These are phyloP conservation scores for Crucibulum laeve DNA, from an alignment of 768 basidiomycete species.

Conservation along the genomic window DNA sequence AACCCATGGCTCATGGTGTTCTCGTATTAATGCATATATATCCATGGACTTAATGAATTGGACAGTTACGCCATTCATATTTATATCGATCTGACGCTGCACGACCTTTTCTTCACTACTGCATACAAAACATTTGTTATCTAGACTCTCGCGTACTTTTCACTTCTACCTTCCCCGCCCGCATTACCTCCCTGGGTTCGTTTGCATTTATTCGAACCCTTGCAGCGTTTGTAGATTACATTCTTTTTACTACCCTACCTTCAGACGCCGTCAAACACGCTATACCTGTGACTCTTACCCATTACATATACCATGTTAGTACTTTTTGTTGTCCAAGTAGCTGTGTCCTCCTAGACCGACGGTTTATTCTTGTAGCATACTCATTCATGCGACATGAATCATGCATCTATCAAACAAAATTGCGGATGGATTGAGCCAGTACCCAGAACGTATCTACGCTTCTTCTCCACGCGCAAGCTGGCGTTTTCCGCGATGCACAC, in stretches of 20 bases:
- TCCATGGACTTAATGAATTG: not conserved
- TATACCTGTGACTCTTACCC: not conserved
- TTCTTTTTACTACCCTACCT: not conserved
- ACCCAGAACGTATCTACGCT: too few relatives aligned
- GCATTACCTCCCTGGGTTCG: not conserved
- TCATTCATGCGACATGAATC: too few relatives aligned
- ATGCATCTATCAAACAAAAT: too few relatives aligned
- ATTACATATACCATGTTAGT: too few relatives aligned
- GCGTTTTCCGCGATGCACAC: too few relatives aligned
- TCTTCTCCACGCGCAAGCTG: too few relatives aligned
- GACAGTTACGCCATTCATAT: not conserved
- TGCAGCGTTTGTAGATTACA: not conserved
- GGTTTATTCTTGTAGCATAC: too few relatives aligned
- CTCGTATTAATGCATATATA: slow-evolving; percentile 41
- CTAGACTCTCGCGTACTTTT: not conserved
- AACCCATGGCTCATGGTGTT: slow-evolving; percentile 65
- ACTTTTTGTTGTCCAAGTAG: too few relatives aligned
- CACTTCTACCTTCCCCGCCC: too few relatives aligned
- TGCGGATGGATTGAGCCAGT: too few relatives aligned
- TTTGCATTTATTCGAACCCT: too few relatives aligned
- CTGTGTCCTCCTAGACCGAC: too few relatives aligned
- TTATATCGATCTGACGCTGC: not conserved
- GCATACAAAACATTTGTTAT: not conserved
- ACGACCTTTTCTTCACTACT: slow-evolving; percentile 1
- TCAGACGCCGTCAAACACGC: not conserved